Evolutionary conservation across 495 filamentous ascomycete genomes (phyloP).

Genomic region (Hypoxylon cercidicola): DNA sequence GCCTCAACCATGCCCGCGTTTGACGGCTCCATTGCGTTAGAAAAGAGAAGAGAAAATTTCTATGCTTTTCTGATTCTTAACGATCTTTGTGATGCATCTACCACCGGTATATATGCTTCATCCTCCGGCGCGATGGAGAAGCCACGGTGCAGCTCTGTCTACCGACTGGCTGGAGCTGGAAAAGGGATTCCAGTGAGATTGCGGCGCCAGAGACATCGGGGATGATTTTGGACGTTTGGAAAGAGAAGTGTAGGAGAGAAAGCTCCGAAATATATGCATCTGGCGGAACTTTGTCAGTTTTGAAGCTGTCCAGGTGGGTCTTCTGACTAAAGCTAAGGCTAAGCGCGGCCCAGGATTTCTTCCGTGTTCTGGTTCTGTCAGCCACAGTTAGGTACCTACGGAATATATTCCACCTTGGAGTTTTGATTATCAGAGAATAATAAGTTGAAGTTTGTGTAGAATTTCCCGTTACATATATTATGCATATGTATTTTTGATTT

Average conservation of each 20-base stretch:
- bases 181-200: constrained; percentile 30
- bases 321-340: not conserved
- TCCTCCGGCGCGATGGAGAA: constrained; percentile 22
- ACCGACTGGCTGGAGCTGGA: constrained; percentile 30
- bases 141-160: constrained; percentile 19
- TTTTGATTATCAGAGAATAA: too few relatives aligned
- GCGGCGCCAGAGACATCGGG: constrained; percentile 43
- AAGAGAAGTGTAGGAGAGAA: constrained; percentile 33
- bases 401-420: too few relatives aligned
- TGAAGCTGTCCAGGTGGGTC: constrained; percentile 24
- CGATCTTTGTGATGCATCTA: constrained; percentile 9
- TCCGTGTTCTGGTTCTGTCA: constrained; percentile 18
- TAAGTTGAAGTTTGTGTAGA: too few relatives aligned
- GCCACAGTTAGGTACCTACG: constrained; percentile 1
- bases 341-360: constrained; percentile 18
- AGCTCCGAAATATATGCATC: constrained; percentile 35
- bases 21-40: constrained; percentile 33
- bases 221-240: constrained; percentile 14
- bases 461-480: too few relatives aligned
- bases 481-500: too few relatives aligned
- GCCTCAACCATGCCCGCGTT: constrained; percentile 17
- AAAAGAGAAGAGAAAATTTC: constrained; percentile 4
- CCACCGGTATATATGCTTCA: constrained; percentile 20
- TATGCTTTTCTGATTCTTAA: not conserved
- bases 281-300: constrained; percentile 32